Evolutionary conservation across 306 rosid genomes (phyloP).

Genomic region (Cucumis hystrix): DNA sequence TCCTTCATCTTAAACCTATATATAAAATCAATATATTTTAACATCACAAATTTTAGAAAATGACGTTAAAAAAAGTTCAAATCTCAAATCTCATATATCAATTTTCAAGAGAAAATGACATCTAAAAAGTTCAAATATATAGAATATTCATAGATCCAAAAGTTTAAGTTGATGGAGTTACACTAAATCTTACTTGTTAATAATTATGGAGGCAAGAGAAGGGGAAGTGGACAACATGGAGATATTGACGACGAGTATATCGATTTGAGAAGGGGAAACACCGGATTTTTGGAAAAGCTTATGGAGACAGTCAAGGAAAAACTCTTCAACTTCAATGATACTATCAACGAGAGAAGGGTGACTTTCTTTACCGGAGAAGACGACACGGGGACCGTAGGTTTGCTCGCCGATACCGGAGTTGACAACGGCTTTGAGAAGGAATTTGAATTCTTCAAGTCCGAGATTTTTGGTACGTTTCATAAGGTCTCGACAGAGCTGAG

Average conservation of each 20-base stretch:
- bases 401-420: conserved; percentile 89
- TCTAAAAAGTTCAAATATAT: too few relatives aligned
- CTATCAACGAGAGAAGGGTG: conserved; percentile 35
- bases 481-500: conserved; percentile 35
- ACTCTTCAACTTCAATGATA: conserved; percentile 60
- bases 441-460: conserved; percentile 55
- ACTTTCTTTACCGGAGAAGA: conserved; percentile 37
- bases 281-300: conserved; percentile 34
- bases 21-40: too few relatives aligned
- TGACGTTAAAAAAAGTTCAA: too few relatives aligned
- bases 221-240: conserved; percentile 53
- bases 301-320: conserved; percentile 40
- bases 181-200: conserved; percentile 7
- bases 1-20: conserved; percentile 50
- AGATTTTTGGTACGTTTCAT: conserved; percentile 31
- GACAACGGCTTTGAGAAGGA: conserved; percentile 76
- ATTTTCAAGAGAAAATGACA: neutral
- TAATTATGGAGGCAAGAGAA: conserved; percentile 43
- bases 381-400: conserved; percentile 66
- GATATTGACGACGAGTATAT: conserved; percentile 68
- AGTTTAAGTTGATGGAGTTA: neutral
- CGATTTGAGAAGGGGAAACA: conserved; percentile 49
- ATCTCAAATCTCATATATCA: too few relatives aligned
- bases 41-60: too few relatives aligned
- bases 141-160: neutral